Percentiles rank a stretch among this genome's conserved stretches.
These are phyloP conservation scores for Oryza nivara DNA, from an alignment of 176 grass and related monocot species.

Conservation along the genomic window DNA sequence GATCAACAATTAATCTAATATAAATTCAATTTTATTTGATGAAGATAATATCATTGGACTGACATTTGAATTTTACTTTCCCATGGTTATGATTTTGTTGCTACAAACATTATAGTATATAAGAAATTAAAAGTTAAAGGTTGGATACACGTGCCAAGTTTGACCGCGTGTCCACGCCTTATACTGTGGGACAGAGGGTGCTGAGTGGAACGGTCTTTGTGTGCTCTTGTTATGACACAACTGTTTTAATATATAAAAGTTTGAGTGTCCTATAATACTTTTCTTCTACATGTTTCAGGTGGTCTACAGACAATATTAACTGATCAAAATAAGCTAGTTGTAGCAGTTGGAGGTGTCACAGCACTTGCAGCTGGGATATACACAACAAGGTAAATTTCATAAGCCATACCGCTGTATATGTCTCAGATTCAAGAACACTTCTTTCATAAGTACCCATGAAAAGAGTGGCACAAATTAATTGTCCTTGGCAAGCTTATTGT, in stretches of 20 bases:
- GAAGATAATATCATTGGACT: too few species aligned
- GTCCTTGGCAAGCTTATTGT: constrained; percentile 11
- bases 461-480: background rate
- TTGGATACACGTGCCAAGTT: too few species aligned
- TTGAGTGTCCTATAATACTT: constrained; percentile 22
- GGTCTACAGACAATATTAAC: constrained; percentile 88
- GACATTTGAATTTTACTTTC: too few species aligned
- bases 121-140: too few species aligned
- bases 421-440: constrained; percentile 12
- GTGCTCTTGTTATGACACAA: constrained; percentile 33
- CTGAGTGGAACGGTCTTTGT: constrained; percentile 24
- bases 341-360: constrained; percentile 81
- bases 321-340: constrained; percentile 91
- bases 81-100: too few species aligned
- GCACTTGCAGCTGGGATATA: constrained; percentile 91
- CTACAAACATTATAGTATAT: too few species aligned
- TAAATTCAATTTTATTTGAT: too few species aligned
- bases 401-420: background rate
- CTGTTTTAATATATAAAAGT: background rate
- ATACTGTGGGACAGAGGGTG: background rate
- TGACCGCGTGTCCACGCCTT: too few species aligned
- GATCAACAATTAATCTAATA: too few species aligned
- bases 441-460: constrained; percentile 14
- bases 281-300: constrained; percentile 47
- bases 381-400: constrained; percentile 72